phyloP scores from a whole-genome alignment of 1,139 yeast genomes.

The Lodderomyces beijingensis region DNA sequence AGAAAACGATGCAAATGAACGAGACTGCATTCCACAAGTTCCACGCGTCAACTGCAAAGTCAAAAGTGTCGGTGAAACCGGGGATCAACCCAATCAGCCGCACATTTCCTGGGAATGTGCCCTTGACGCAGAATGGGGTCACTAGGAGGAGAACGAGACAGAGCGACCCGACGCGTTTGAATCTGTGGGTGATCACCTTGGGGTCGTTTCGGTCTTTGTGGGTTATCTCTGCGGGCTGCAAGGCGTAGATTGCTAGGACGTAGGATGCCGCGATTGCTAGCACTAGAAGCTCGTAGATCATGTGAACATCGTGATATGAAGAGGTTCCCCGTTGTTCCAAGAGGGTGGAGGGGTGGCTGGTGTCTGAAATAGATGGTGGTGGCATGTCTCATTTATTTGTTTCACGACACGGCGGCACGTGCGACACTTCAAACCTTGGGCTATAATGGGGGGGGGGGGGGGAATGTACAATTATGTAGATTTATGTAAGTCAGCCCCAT shows the following conservation, averaged over 20 bases:
- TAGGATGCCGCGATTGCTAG: constrained; percentile 35
- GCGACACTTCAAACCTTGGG: too few relatives aligned
- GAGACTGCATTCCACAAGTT: constrained; percentile 22
- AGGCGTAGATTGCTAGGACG: constrained; percentile 34
- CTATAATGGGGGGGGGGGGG: too few relatives aligned
- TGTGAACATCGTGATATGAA: too few relatives aligned
- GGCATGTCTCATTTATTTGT: too few relatives aligned
- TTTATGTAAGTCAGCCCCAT: too few relatives aligned
- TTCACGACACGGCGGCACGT: too few relatives aligned
- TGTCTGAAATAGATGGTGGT: too few relatives aligned
- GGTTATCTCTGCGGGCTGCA: constrained; percentile 21
- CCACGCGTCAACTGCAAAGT: constrained; percentile 19
- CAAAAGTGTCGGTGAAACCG: constrained; percentile 19
- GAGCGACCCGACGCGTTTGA: constrained; percentile 31
- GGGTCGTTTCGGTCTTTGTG: constrained; percentile 45
- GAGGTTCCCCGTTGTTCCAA: too few relatives aligned
- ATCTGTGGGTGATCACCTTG: constrained; percentile 31
- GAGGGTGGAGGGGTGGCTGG: too few relatives aligned
- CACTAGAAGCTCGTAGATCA: constrained; percentile 12
- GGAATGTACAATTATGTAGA: too few relatives aligned
- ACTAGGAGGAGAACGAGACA: constrained; percentile 25
- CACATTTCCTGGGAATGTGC: constrained; percentile 13
- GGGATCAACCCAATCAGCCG: constrained; percentile 25
- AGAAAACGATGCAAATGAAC: constrained; percentile 43
- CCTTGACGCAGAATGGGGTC: constrained; percentile 20